phyloP scores from a whole-genome alignment of 2,329 filamentous ascomycete species.

The Verticillium zaregamsianum region DNA sequence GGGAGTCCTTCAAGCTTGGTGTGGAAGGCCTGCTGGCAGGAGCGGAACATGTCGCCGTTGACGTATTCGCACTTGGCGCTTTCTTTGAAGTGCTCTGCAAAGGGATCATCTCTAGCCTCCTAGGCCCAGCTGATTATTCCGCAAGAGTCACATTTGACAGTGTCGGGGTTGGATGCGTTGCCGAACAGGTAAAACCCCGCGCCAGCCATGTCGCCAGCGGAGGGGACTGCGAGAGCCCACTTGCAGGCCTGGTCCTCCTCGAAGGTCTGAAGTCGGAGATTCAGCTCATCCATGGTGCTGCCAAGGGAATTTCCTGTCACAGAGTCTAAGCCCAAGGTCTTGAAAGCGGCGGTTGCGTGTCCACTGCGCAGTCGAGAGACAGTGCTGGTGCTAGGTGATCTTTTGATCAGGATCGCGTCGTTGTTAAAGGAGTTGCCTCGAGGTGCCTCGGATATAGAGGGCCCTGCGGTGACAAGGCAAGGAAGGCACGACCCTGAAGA shows the following conservation, averaged over 20 bases:
- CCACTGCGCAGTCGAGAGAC: too few relatives aligned
- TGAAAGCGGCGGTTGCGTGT: too few relatives aligned
- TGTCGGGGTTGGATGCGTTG: neutral
- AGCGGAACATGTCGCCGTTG: neutral
- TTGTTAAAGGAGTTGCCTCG: too few relatives aligned
- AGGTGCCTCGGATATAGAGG: too few relatives aligned
- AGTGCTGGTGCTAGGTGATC: too few relatives aligned
- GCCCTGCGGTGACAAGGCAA: too few relatives aligned
- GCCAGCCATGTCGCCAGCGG: slow-evolving; percentile 5
- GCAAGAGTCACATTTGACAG: slow-evolving; percentile 2
- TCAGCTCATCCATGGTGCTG: neutral
- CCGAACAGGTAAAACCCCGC: neutral
- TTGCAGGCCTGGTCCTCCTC: neutral
- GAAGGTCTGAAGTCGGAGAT: neutral
- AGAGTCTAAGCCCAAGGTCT: neutral
- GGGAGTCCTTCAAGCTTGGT: neutral
- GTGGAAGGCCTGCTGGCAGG: neutral
- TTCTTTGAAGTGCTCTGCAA: neutral
- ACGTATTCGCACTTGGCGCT: neutral
- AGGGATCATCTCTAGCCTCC: slow-evolving; percentile 7
- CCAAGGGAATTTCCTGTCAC: neutral
- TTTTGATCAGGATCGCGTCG: too few relatives aligned
- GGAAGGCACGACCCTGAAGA: too few relatives aligned
- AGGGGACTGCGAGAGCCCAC: neutral
- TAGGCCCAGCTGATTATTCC: slow-evolving; percentile 3